Percentiles rank a stretch among this genome's conserved stretches.
Conservation (phyloP, 495 filamentous ascomycete genomes). For the Sordaria brevicollis region DNA sequence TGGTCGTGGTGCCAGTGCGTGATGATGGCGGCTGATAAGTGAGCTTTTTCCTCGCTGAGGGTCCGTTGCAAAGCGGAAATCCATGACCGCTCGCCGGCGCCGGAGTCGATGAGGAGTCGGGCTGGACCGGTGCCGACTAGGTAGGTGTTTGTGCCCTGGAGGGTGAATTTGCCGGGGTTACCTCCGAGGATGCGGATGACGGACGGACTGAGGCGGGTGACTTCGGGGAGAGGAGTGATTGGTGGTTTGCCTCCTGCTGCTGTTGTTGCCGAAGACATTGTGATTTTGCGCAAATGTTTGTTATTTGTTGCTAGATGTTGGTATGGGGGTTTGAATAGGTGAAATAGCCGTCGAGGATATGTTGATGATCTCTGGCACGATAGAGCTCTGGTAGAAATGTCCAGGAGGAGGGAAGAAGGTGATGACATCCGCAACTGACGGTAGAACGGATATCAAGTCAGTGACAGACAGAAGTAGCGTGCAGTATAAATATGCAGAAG, state of each 20-base stretch:
- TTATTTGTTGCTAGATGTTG: neutral
- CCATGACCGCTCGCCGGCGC: conserved; percentile 58
- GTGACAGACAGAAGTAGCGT: neutral
- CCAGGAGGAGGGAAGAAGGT: neutral
- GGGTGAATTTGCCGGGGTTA: conserved; percentile 64
- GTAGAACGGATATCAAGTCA: neutral
- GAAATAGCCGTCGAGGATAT: neutral
- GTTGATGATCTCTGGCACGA: neutral
- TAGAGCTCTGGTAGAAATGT: neutral
- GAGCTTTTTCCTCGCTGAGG: conserved; percentile 54
- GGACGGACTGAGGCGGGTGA: conserved; percentile 52
- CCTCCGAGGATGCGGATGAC: conserved; percentile 70
- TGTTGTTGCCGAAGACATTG: neutral
- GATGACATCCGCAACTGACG: neutral
- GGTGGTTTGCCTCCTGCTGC: conserved; percentile 13
- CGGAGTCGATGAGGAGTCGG: conserved; percentile 73
- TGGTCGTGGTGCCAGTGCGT: conserved; percentile 94
- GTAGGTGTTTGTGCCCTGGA: conserved; percentile 75
- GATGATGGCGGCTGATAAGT: conserved; percentile 53
- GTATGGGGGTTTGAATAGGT: neutral
- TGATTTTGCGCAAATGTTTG: neutral
- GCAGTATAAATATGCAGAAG: neutral
- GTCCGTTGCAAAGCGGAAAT: conserved; percentile 46
- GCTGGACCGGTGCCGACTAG: conserved; percentile 59
- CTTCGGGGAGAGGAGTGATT: conserved; percentile 45